These are phyloP conservation scores for Penstemon eatonii DNA, from an alignment of 257 asterid species.

Conservation along the genomic window DNA sequence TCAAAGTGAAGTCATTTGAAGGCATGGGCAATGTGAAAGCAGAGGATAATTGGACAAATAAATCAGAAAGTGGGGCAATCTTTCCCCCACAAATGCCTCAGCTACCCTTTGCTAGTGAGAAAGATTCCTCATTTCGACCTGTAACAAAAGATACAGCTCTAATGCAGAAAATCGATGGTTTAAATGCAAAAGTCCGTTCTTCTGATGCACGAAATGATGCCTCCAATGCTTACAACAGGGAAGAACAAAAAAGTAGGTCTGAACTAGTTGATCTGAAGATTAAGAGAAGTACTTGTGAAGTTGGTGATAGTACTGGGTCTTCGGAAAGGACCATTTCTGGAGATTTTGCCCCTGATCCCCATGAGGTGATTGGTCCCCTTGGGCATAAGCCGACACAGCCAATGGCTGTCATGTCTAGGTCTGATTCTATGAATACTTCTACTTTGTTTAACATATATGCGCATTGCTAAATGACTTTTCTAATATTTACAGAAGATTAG, in stretches of 20 bases:
- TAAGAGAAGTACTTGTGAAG: slow-evolving; percentile 34
- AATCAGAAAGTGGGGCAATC: slow-evolving; percentile 37
- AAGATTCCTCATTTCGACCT: slow-evolving; percentile 41
- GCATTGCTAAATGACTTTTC: slow-evolving; percentile 29
- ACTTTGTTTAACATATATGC: background rate
- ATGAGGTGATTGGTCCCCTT: slow-evolving; percentile 37
- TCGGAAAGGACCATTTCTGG: slow-evolving; percentile 37
- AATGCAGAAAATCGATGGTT: slow-evolving; percentile 77
- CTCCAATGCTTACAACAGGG: slow-evolving; percentile 34
- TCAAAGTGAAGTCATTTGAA: slow-evolving; percentile 41
- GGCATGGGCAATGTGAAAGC: slow-evolving; percentile 37
- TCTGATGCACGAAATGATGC: slow-evolving; percentile 59
- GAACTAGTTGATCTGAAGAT: slow-evolving; percentile 35
- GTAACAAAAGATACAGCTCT: slow-evolving; percentile 49
- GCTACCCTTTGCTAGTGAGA: slow-evolving; percentile 33
- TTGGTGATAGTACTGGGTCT: slow-evolving; percentile 33
- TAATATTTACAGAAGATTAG: slow-evolving; percentile 50
- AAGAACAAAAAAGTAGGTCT: slow-evolving; percentile 44
- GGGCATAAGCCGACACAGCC: slow-evolving; percentile 49
- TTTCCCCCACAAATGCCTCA: slow-evolving; percentile 42
- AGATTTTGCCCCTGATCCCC: slow-evolving; percentile 32
- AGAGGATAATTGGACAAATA: slow-evolving; percentile 41
- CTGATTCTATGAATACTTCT: slow-evolving; percentile 16
- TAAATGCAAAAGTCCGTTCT: slow-evolving; percentile 75
- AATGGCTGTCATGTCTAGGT: slow-evolving; percentile 54